Conservation (phyloP, 1,284 basidiomycete species). For the Phaffia rhodozyma region DNA sequence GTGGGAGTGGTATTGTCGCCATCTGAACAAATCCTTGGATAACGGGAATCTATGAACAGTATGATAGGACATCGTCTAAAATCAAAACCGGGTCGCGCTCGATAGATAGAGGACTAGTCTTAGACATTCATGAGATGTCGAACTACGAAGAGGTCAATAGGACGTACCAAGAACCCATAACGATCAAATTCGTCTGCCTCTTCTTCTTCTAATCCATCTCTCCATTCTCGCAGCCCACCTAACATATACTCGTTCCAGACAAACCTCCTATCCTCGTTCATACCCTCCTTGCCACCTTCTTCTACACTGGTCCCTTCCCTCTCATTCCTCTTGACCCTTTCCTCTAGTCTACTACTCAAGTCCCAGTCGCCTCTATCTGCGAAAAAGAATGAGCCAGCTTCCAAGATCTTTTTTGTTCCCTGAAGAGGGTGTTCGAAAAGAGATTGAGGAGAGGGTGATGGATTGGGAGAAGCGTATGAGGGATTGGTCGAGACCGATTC, state of each 20-base stretch:
- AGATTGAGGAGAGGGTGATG: conserved; percentile 1
- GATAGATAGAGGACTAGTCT: conserved; percentile 30
- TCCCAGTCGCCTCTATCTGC: conserved; percentile 69
- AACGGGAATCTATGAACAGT: conserved; percentile 52
- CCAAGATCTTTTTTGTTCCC: conserved; percentile 80
- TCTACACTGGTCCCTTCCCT: conserved; percentile 24
- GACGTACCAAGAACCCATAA: conserved; percentile 65
- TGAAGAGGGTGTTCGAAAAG: conserved; percentile 80
- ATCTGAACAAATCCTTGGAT: conserved; percentile 86
- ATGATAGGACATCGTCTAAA: conserved; percentile 26
- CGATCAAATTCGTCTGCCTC: conserved; percentile 60
- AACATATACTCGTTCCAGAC: conserved; percentile 80
- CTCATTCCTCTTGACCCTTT: conserved; percentile 48
- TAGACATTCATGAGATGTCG: neutral
- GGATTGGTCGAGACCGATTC: conserved; percentile 19
- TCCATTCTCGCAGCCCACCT: conserved; percentile 64
- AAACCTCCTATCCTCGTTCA: conserved; percentile 54
- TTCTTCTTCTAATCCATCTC: conserved; percentile 46
- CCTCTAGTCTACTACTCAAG: conserved; percentile 64
- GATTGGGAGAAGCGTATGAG: neutral
- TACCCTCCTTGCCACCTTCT: conserved; percentile 22
- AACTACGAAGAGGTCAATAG: neutral
- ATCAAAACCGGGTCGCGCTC: conserved; percentile 31
- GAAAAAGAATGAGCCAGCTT: conserved; percentile 88
- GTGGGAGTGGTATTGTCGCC: conserved; percentile 56